Evolutionary conservation across 805 yeast species (phyloP).

Genomic region (Nakazawaea ambrosiae): DNA sequence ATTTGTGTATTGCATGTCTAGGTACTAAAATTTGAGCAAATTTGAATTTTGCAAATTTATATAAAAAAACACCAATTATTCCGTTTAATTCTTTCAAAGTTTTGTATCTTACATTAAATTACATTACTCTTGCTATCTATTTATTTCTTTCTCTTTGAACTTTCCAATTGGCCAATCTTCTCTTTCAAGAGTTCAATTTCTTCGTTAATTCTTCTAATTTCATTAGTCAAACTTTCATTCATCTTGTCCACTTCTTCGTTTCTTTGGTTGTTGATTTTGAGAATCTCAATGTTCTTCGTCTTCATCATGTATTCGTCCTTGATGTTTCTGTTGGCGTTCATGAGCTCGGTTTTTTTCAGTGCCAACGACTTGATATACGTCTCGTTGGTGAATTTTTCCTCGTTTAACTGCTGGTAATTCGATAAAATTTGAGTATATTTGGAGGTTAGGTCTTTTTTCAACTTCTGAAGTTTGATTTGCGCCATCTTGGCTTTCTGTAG

Average conservation of each 20-base stretch:
- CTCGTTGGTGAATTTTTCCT: slow-evolving; percentile 23
- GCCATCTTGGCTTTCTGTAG: neutral
- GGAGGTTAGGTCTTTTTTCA: slow-evolving; percentile 11
- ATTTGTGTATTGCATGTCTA: too few relatives aligned
- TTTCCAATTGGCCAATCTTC: neutral
- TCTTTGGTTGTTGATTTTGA: slow-evolving; percentile 23
- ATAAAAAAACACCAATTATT: too few relatives aligned
- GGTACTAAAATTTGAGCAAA: too few relatives aligned
- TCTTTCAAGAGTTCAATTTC: slow-evolving; percentile 13
- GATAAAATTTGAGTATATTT: slow-evolving; percentile 22
- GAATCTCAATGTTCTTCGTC: slow-evolving; percentile 23
- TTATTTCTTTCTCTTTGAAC: neutral
- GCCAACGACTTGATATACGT: slow-evolving; percentile 16
- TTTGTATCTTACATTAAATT: too few relatives aligned
- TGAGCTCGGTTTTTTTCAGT: slow-evolving; percentile 11
- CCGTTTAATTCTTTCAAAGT: too few relatives aligned
- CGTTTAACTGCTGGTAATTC: slow-evolving; percentile 26
- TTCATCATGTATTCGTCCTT: slow-evolving; percentile 13
- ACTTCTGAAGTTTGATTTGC: neutral
- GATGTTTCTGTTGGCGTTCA: slow-evolving; percentile 14
- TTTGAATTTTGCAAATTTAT: too few relatives aligned
- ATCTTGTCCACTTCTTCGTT: slow-evolving; percentile 21
- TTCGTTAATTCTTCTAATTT: slow-evolving; percentile 17
- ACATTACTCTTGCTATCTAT: neutral
- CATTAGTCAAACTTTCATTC: slow-evolving; percentile 20